Evolutionary conservation across 1,139 yeast genomes (phyloP), one percentile per base, ranked within the genome.

Genomic region (Blastobotrys ciferrii): DNA sequence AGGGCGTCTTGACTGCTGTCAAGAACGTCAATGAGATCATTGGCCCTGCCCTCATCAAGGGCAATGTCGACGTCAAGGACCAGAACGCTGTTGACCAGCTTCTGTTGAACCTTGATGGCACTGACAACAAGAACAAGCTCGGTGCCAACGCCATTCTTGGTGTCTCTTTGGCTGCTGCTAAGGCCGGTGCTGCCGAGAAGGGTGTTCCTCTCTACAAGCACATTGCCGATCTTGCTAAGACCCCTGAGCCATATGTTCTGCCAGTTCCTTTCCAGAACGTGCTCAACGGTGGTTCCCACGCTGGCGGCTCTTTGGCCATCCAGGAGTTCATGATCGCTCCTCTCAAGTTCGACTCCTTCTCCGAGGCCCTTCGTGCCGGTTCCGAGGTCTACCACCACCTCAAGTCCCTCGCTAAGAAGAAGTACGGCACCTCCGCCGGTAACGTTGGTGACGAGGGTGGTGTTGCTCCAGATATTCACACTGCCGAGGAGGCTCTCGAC

Each of bases 371-470:
- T 73, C 86, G 96, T 78, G 86, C 87, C 62, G 96, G 96, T 72
- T 76, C 96, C 58, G 98, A 91, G 79, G 95, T 89, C 64, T 91
- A 91, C 88, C 96, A 88, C 81, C 78, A 80, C 76, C 83, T 91
- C 74, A 91, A 91, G 81, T 74, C 89, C 58, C 77, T 86, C 66
- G 84, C 97, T 72, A 87, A 87, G 82, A 82, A 86, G 82, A 79
- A 76, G 73, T 91, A 89, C 82, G 98, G 98, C 71, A 84, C 86
- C 69, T 84, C 95, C 57, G 98, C 98, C 66, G 97, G 96, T 76
- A 91, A 91, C 78, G 97, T 91, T 70, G 98, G 98, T 82, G 98
- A 91, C 75, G 97, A 91, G 80, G 97, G 98, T 83, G 98, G 98
- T 81, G 96, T 91, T 78, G 97, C 97, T 65, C 98, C 98, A 73